Evolutionary conservation across 2,329 filamentous ascomycete genomes (phyloP), one percentile per base, ranked within the genome.

Genomic region (Lasiodiplodia sp.): DNA sequence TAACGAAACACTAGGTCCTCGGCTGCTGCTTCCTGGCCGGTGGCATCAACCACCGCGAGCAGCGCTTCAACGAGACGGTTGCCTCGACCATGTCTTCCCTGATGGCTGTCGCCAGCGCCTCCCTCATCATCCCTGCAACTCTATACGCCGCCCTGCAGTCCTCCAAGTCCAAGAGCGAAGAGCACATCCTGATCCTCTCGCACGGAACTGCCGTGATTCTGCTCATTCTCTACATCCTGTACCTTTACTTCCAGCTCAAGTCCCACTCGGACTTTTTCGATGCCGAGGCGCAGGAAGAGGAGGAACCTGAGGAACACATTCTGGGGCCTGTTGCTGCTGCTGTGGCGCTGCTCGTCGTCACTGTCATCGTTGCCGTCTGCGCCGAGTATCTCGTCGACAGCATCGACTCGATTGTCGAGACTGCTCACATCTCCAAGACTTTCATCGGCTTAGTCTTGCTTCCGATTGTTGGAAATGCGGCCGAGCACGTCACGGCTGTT

Each of bases 41-140:
- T 44, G 84, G 84, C 34, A 76, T 84, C 58, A 76, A 77, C 65
- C 79, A 81, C 67, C 73, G 76, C 56, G 81, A 85, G 75, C 79
- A 80, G 74, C 74, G 66, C 40, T 96, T 95, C 80, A 91, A 93
- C 71, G 85, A 86, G 11, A 93, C 90, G 6, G 92, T 92, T 63
- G 92, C 92, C 47, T 92, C 92, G 72, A 94, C 92, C 51, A 94
- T 88, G 86, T 87, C 86, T 0, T 88, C 85, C 5, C 80, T 87
- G 64, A 87, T 87, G 84, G 85, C 85, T 28, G 85, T 87, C 70
- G 83, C 85, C 31, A 83, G 82, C 38, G 85, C 85, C 11, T 87
- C 82, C 28, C 78, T 86, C 38, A 85, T 86, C 77, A 85, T 86
- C 69, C 84, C 84, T 10, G 84, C 84, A 3, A 85, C 84, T 21